Base-by-base conservation (phyloP, 202 grass and related monocot genomes). In the Eragrostis tef region DNA sequence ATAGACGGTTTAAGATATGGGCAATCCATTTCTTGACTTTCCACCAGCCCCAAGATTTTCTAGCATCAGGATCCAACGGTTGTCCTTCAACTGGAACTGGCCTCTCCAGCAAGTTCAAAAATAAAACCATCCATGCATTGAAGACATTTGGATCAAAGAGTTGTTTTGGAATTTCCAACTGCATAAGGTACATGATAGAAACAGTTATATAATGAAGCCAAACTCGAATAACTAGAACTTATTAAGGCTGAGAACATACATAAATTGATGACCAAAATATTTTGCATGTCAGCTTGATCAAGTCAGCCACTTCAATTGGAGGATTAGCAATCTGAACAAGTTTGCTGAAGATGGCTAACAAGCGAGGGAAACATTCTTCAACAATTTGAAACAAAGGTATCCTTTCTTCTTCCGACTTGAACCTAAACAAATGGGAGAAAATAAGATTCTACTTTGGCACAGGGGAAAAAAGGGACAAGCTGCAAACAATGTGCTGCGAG, bases 211-310 rank as follows among this genome's bases (percentile, higher is more conserved):
- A 45, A 51, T 31, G 6, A 69, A 53, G 11, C 59, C 66, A 56
- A 79, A 56, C 4, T 58, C 1, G 51, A 66, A 16, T 65, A 58
- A 64, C n/a, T 53, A 46, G 46, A 73, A 81, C 24, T 75, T 63
- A 14, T 46, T 20, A 79, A 75, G 57, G 45, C 51, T 6, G 47
- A 42, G 41, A 62, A 49, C 94, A 39, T 91, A 97, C 94, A 88
- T 97, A 97, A 76, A 97, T 93, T 50, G 94, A 97, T 51, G 94
- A 97, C 93, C 93, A 97, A 75, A 93, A 97, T 74, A 97, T 91
- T 90, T 97, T 97, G 90, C 93, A 97, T 77, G 93, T 91, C 19
- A 97, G 84, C 78, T 93, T 97, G 84, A 91, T 91, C 67, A 97
- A 77, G 64, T 91, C 94, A 75, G 94, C 94, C 67, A 89, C 84